Conservation (phyloP, 306 rosid genomes). For the Luffa acutangula region DNA sequence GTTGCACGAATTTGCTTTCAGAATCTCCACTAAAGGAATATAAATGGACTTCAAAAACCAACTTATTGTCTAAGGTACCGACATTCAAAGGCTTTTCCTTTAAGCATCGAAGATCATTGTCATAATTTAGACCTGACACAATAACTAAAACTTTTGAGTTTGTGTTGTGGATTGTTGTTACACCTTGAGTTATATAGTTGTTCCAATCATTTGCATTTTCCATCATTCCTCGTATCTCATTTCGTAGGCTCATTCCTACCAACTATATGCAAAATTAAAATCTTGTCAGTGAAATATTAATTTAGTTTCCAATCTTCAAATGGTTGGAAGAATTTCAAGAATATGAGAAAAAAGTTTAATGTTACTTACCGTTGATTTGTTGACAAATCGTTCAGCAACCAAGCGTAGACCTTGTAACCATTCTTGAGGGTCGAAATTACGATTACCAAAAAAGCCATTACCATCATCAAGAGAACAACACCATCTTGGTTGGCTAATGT, state of each 20-base stretch:
- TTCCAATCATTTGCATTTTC: too few species aligned
- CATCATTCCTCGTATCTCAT: neutral
- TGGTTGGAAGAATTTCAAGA: too few species aligned
- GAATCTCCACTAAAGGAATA: constrained; percentile 22
- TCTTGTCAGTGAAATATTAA: neutral
- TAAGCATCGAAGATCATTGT: constrained; percentile 18
- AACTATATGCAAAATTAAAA: constrained; percentile 8
- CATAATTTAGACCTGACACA: constrained; percentile 25
- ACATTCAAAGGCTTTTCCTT: constrained; percentile 10
- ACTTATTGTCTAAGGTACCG: constrained; percentile 16
- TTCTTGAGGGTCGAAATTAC: constrained; percentile 24
- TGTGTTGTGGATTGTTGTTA: constrained; percentile 16
- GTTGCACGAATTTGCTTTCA: neutral
- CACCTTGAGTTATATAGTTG: constrained; percentile 20
- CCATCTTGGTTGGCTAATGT: constrained; percentile 43
- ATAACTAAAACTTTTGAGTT: constrained; percentile 21
- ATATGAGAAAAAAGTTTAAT: too few species aligned
- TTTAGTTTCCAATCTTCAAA: neutral
- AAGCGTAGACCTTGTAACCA: constrained; percentile 4
- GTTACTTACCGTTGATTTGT: neutral
- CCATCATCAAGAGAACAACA: constrained; percentile 39
- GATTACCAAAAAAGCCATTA: constrained; percentile 22
- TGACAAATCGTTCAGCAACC: constrained; percentile 22
- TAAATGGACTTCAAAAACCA: constrained; percentile 29
- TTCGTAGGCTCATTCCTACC: constrained; percentile 28